These are phyloP conservation scores for Fusarium nematophilum DNA, from an alignment of 2,329 filamentous ascomycete species.

Conservation along the genomic window DNA sequence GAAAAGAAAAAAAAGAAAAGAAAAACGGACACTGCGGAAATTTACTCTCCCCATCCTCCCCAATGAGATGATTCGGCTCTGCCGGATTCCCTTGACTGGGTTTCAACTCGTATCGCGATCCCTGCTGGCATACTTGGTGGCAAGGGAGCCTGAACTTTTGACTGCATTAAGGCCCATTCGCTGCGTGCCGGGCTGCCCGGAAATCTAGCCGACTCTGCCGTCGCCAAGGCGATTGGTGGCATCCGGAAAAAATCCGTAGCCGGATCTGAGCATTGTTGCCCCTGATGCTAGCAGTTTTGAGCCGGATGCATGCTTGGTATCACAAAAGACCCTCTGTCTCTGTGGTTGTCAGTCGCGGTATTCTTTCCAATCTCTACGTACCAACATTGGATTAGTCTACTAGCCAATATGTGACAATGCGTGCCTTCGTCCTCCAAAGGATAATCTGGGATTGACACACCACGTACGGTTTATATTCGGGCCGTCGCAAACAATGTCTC, in stretches of 20 bases:
- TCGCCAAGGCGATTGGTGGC: too few relatives aligned
- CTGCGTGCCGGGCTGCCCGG: background rate
- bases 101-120: conserved; percentile 1
- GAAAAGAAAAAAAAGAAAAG: background rate
- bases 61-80: conserved; percentile 1
- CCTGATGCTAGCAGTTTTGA: conserved; percentile 18
- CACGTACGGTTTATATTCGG: conserved; percentile 10
- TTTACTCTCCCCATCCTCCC: background rate
- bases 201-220: background rate
- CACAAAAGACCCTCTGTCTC: conserved; percentile 2
- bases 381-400: background rate
- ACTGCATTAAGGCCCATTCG: background rate
- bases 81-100: background rate
- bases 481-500: background rate
- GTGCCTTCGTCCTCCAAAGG: background rate
- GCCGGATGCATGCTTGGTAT: conserved; percentile 20
- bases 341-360: background rate
- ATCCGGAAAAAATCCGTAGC: background rate
- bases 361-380: background rate
- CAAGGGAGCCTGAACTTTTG: background rate
- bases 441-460: background rate
- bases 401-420: background rate
- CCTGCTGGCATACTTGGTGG: background rate
- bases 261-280: conserved; percentile 1
- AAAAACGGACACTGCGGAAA: background rate